Conservation (phyloP, 2,329 filamentous ascomycete species). For the Colletotrichum gloeosporioides region DNA sequence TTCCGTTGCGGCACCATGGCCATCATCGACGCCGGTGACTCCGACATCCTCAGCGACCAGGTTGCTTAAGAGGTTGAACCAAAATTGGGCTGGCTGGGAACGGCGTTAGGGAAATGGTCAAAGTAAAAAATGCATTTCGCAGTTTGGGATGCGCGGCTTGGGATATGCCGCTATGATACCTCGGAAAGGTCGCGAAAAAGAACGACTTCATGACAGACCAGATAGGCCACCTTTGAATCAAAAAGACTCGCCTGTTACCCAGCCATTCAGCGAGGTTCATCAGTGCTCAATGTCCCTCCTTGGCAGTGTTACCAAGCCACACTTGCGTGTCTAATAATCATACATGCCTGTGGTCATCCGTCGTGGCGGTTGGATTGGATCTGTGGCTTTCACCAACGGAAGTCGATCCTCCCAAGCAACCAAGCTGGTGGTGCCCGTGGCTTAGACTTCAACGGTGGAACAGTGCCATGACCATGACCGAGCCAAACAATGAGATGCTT, state of each 20-base stretch:
- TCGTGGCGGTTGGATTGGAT: neutral
- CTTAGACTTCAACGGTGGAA: neutral
- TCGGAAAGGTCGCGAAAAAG: neutral
- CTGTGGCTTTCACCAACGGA: neutral
- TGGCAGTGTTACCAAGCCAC: neutral
- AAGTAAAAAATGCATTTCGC: constrained; percentile 11
- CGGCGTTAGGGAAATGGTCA: constrained; percentile 47
- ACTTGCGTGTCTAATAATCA: neutral
- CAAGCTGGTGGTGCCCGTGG: neutral
- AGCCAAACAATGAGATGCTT: neutral
- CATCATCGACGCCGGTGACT: constrained; percentile 96
- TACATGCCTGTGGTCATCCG: neutral
- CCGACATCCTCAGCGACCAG: constrained; percentile 90
- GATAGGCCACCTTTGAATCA: constrained; percentile 14
- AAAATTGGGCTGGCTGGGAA: constrained; percentile 22
- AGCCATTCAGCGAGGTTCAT: constrained; percentile 3
- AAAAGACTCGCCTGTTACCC: constrained; percentile 20
- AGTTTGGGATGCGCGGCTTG: constrained; percentile 6
- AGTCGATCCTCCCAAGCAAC: neutral
- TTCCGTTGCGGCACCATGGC: constrained; percentile 98
- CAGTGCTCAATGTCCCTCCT: neutral
- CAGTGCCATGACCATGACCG: neutral
- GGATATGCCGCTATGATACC: constrained; percentile 18
- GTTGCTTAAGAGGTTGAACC: constrained; percentile 54
- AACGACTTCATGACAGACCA: constrained; percentile 13